A percentile compares a stretch with the other conserved stretches of the same genome.
These are phyloP conservation scores for Cystofilobasidium ferigula DNA, from an alignment of 768 basidiomycete genomes.

Conservation along the genomic window DNA sequence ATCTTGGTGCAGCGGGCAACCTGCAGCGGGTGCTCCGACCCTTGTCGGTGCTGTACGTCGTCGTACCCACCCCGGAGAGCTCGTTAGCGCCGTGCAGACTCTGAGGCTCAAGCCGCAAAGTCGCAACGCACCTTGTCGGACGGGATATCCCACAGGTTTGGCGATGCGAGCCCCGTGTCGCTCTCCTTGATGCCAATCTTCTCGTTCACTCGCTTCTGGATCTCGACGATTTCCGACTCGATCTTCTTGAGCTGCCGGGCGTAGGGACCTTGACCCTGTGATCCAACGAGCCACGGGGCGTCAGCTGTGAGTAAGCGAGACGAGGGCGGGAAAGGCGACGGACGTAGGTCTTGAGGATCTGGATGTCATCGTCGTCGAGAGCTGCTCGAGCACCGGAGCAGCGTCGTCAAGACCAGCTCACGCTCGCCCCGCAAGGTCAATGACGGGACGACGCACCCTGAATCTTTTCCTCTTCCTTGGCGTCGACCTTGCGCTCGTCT, in stretches of 20 bases:
- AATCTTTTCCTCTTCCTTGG: conserved; percentile 88
- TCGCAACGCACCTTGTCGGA: conserved; percentile 53
- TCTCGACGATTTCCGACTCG: conserved; percentile 84
- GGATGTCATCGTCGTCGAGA: conserved; percentile 95
- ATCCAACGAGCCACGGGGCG: neutral
- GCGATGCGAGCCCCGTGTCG: conserved; percentile 91
- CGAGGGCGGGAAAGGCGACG: conserved; percentile 18
- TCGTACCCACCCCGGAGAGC: neutral
- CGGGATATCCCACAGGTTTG: conserved; percentile 92
- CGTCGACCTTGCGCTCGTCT: conserved; percentile 77
- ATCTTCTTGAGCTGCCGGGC: conserved; percentile 74
- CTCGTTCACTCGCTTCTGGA: conserved; percentile 95
- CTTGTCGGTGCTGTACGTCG: conserved; percentile 27
- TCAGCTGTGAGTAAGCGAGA: neutral
- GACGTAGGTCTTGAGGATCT: conserved; percentile 97
- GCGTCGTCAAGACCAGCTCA: too few species aligned
- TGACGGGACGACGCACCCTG: conserved; percentile 50
- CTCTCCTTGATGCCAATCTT: conserved; percentile 97
- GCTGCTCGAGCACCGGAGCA: conserved; percentile 43
- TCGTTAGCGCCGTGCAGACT: too few species aligned
- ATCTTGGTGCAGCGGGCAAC: conserved; percentile 99
- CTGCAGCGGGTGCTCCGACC: conserved; percentile 72
- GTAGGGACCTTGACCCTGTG: conserved; percentile 97
- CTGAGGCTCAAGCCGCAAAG: neutral
- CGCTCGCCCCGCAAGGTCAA: neutral